Percentiles rank a stretch among this genome's conserved stretches.
Conservation (phyloP, 2,329 filamentous ascomycete genomes). For the Cordyceps cicadae region DNA sequence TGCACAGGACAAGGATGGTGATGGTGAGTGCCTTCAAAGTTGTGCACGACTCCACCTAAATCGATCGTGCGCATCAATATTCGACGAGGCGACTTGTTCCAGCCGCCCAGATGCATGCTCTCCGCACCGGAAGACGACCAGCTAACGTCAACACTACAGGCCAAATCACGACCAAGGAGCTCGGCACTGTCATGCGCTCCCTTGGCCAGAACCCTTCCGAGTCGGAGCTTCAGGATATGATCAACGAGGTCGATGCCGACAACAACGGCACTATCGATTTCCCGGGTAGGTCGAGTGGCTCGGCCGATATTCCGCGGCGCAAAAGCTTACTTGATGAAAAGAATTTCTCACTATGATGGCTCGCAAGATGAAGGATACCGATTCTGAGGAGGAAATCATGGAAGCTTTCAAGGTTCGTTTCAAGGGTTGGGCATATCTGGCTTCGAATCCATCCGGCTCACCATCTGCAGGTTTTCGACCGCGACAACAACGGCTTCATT, state of each 20-base stretch:
- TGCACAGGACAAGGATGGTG: conserved; percentile 75
- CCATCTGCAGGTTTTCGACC: conserved; percentile 59
- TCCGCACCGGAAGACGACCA: not conserved
- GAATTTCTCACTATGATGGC: conserved; percentile 93
- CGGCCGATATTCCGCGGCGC: not conserved
- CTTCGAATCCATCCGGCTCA: not conserved
- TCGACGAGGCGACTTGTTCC: not conserved
- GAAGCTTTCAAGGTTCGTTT: conserved; percentile 75
- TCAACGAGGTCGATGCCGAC: conserved; percentile 87
- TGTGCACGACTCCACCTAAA: not conserved
- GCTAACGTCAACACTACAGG: conserved; percentile 39
- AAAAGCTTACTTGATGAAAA: conserved; percentile 25
- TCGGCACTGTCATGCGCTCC: conserved; percentile 85
- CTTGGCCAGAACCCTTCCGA: conserved; percentile 85
- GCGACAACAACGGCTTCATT: conserved; percentile 88
- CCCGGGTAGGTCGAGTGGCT: conserved; percentile 54
- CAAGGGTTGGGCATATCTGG: too few species aligned
- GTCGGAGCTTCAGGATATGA: conserved; percentile 87
- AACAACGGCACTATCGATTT: conserved; percentile 92
- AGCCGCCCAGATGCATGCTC: not conserved
- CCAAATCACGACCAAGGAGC: conserved; percentile 86
- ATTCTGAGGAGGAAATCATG: conserved; percentile 83
- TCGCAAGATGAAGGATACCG: conserved; percentile 88
- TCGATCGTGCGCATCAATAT: not conserved
- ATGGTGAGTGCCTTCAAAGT: conserved; percentile 58